These are phyloP conservation scores for Silene conica DNA, from an alignment of 148 eudicot species.

Conservation along the genomic window DNA sequence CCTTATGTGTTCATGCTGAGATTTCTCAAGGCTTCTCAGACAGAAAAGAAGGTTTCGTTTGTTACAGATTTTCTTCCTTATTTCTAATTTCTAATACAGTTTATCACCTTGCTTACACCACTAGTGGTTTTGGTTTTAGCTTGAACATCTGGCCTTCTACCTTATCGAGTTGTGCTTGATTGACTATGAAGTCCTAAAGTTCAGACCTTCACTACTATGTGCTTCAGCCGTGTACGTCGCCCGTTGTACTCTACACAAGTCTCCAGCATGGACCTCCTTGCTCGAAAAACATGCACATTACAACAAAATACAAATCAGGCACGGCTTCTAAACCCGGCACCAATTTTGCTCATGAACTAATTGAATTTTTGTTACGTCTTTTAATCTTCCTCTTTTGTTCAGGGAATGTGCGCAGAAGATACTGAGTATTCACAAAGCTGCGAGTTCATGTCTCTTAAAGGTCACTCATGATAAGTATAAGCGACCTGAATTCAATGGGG, in stretches of 20 bases:
- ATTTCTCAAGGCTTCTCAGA: constrained; percentile 79
- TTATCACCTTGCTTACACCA: constrained; percentile 5
- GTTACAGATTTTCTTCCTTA: background rate
- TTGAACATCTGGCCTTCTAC: constrained; percentile 84
- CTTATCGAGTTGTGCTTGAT: constrained; percentile 83
- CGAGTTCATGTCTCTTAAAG: constrained; percentile 41
- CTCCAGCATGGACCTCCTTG: constrained; percentile 71
- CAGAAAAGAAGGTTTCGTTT: constrained; percentile 52
- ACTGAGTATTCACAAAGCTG: constrained; percentile 60
- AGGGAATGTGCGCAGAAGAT: constrained; percentile 84
- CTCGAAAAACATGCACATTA: constrained; percentile 57
- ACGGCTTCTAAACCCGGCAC: background rate
- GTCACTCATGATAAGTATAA: constrained; percentile 65
- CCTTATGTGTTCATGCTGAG: constrained; percentile 89
- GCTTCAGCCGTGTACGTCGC: constrained; percentile 89
- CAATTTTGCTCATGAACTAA: background rate
- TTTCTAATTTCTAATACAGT: background rate
- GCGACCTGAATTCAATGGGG: constrained; percentile 34
- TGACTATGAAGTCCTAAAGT: constrained; percentile 66
- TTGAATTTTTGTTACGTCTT: background rate
- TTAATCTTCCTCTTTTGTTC: constrained; percentile 11
- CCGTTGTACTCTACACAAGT: constrained; percentile 53
- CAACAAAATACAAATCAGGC: constrained; percentile 63
- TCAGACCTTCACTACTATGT: constrained; percentile 75
- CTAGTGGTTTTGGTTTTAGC: constrained; percentile 32